phyloP scores from a whole-genome alignment of 78 protist species.

The Dictyostelium intermedium region DNA sequence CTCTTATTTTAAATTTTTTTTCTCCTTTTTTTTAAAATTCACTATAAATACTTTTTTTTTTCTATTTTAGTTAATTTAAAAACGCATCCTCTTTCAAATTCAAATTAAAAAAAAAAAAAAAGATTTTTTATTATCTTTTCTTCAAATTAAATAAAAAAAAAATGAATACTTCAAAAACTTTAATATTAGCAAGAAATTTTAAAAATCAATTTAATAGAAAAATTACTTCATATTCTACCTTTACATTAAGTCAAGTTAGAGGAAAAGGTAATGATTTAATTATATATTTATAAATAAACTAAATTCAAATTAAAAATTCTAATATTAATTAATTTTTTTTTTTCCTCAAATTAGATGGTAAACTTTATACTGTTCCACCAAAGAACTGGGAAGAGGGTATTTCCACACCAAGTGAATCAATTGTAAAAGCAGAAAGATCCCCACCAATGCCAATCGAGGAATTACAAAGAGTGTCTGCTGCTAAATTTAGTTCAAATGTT shows the following conservation, averaged over 20 bases:
- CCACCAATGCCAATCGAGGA: background rate
- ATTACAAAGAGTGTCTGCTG: constrained; percentile 37
- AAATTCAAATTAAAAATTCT: background rate
- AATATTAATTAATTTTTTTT: background rate
- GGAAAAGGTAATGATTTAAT: constrained; percentile 4
- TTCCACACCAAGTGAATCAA: constrained; percentile 54
- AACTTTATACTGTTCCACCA: constrained; percentile 58
- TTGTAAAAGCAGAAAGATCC: constrained; percentile 54
- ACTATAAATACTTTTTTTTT: background rate
- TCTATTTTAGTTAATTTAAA: background rate
- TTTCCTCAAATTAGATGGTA: constrained; percentile 9
- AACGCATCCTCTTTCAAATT: background rate
- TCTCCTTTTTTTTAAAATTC: background rate
- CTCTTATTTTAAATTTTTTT: background rate
- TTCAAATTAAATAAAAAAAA: background rate
- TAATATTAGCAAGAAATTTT: background rate
- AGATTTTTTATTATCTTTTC: background rate
- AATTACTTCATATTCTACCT: background rate
- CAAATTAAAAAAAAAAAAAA: background rate
- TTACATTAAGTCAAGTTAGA: background rate
- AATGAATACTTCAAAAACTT: background rate
- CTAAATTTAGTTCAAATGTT: background rate
- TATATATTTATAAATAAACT: background rate
- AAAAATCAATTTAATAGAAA: background rate
- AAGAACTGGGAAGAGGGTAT: constrained; percentile 54